Evolutionary conservation across 352 stramenopile genomes (phyloP), one percentile per base, ranked within the genome.

Genomic region (Phytophthora sojae): DNA sequence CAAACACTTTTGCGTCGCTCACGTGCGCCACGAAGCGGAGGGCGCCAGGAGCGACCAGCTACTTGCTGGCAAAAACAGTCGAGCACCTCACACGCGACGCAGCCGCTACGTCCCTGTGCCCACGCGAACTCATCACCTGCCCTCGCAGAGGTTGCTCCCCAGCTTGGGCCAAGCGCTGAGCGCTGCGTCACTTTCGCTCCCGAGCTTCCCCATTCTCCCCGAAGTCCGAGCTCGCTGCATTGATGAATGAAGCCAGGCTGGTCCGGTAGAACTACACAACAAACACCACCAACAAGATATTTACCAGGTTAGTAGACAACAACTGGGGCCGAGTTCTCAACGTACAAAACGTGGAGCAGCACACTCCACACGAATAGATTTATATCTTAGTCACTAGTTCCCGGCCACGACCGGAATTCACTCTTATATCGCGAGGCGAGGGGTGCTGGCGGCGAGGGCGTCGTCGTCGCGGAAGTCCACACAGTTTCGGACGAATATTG

Each of bases 1-100:
- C 6, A 90, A 90, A 64, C 79, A 74, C 26, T 92, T 83, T 51
- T 93, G 88, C 26, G 79, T 90, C 44, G 76, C 80, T 1, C 87
- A 94, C 60, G 49, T 88, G 55, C 62, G 82, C 32, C 62, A 83
- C 49, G 81, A 84, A 26, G 61, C 58, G 6, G 51, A 58, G 17
- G 44, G 57, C 23, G 64, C 26, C 5, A 26, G 54, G 44, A 15
- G 44, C 17, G 15, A 54, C 30, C 30, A 32, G 26, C 32, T 23
- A n/a, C 11, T 8, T 68, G 50, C 59, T 9, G 35, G 53, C 56
- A 73, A 73, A 69, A 73, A 5, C 21, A 25, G 37, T 47, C 55
- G 49, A 37, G 44, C 39, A 21, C 29, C 39, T 25, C 45, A 59
- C 15, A 57, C 65, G 32, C 65, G 69, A 1, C 64, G 59, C 15